Conservation (phyloP, 2,329 filamentous ascomycete species). For the Verticillium isaacii region DNA sequence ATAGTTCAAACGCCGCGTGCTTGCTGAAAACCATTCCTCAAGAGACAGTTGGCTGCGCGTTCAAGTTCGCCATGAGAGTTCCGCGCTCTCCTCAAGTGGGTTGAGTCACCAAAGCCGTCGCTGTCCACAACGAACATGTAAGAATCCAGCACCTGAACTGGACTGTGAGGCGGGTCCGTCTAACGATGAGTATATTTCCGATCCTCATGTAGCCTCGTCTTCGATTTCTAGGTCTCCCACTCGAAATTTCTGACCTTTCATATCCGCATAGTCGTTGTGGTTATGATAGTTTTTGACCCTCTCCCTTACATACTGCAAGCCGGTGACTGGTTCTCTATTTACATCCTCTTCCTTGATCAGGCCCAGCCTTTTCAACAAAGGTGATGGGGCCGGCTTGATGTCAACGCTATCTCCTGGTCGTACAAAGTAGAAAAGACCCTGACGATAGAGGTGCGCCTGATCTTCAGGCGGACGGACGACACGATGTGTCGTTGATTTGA, state of each 20-base stretch:
- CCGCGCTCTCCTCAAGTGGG: too few species aligned
- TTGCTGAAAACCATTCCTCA: too few species aligned
- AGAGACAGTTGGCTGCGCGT: too few species aligned
- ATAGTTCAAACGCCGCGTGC: too few species aligned
- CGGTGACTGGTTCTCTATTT: conserved; percentile 23
- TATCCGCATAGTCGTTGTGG: conserved; percentile 30
- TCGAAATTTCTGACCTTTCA: conserved; percentile 31
- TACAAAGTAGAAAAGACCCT: conserved; percentile 30
- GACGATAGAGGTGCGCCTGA: conserved; percentile 23
- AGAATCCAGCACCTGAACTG: too few species aligned
- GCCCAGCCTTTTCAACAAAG: conserved; percentile 20
- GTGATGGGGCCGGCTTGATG: conserved; percentile 23
- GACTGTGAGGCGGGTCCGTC: too few species aligned
- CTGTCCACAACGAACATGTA: too few species aligned
- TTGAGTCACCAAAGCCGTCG: too few species aligned
- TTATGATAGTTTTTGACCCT: conserved; percentile 35
- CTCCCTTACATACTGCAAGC: conserved; percentile 33
- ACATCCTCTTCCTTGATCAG: conserved; percentile 18
- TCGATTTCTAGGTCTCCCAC: conserved; percentile 34
- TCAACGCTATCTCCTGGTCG: conserved; percentile 25
- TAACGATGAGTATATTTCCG: not conserved
- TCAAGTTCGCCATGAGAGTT: too few species aligned
- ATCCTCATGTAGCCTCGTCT: conserved; percentile 25
- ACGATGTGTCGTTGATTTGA: conserved; percentile 28
- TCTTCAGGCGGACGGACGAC: conserved; percentile 28